These are phyloP conservation scores for Peronospora destructor DNA, from an alignment of 352 stramenopile genomes.

Conservation along the genomic window DNA sequence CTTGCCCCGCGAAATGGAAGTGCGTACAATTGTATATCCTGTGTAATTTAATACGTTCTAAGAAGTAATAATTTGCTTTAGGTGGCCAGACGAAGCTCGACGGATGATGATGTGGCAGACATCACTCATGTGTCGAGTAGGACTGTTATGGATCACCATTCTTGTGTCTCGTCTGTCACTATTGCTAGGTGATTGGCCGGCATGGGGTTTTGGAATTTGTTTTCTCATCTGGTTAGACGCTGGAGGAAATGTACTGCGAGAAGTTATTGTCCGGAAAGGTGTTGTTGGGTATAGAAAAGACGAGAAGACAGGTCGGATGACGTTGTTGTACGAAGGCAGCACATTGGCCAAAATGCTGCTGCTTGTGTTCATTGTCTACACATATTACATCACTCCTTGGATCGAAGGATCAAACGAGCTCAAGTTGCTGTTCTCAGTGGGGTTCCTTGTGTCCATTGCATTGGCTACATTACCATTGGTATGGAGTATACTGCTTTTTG, in stretches of 20 bases:
- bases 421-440: slow-evolving; percentile 48
- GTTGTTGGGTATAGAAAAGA: slow-evolving; percentile 54
- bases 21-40: slow-evolving; percentile 17
- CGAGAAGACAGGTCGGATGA: slow-evolving; percentile 50
- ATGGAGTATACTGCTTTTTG: neutral
- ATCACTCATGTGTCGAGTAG: slow-evolving; percentile 49
- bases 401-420: slow-evolving; percentile 50
- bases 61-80: slow-evolving; percentile 6
- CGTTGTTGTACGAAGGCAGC: slow-evolving; percentile 57
- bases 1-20: slow-evolving; percentile 50
- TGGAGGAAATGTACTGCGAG: slow-evolving; percentile 47
- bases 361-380: slow-evolving; percentile 69
- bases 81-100: slow-evolving; percentile 58
- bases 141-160: slow-evolving; percentile 65
- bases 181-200: slow-evolving; percentile 57
- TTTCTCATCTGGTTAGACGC: slow-evolving; percentile 77
- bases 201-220: slow-evolving; percentile 60
- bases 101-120: slow-evolving; percentile 74
- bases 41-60: too few species aligned
- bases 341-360: slow-evolving; percentile 64
- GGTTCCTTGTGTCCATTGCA: slow-evolving; percentile 65
- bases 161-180: slow-evolving; percentile 49
- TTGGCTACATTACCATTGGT: slow-evolving; percentile 53
- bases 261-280: slow-evolving; percentile 63
- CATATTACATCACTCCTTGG: slow-evolving; percentile 50